Evolutionary conservation across 441 rosid genomes (phyloP), one percentile per base, ranked within the genome.

Genomic region (Sinapis alba): DNA sequence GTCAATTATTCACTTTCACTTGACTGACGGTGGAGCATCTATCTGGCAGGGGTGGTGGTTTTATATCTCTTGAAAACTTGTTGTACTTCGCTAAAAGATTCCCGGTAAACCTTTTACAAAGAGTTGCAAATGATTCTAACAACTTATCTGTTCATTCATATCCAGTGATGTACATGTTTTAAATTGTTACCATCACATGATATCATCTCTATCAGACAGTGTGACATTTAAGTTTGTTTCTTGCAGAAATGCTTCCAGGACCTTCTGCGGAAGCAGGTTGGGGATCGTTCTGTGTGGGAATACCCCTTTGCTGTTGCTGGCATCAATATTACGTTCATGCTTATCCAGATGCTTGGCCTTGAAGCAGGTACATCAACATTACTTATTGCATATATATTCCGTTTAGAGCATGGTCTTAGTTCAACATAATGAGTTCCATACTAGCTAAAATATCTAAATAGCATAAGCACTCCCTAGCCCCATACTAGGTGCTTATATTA

Each of bases 251-350:
- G 91, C 71, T 93, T 93, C 80, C 91, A 88, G 58, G 96, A 87
- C 83, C 97, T 93, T 75, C 87, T 93, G 80, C 80, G 84, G 78
- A 93, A 93, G 83, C 86, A 80, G 78, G 94, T 89, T 71, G 98
- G 98, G 51, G 94, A 86, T 68, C 86, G 97, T 10, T 93, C 98
- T 18, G 86, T 88, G 59, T 93, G 98, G 98, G 98, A 93, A 78
- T 93, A 93, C 85, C 98, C 97, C n/a, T 93, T 93, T 78, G 97
- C 98, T 73, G 97, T 93, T 58, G 98, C 98, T 83, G 96, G 98
- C 58, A 94, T 93, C 77, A 93, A 93, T 86, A 88, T 93, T 41
- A 91, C 98, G 19, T 93, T 93, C 82, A 91, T 93, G 98, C 96
- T 93, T 45, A 87, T 91, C 71, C 98, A 93, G 81, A 91, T 93